Conservation (phyloP, 768 basidiomycete species). For the Auriculariales sp. region DNA sequence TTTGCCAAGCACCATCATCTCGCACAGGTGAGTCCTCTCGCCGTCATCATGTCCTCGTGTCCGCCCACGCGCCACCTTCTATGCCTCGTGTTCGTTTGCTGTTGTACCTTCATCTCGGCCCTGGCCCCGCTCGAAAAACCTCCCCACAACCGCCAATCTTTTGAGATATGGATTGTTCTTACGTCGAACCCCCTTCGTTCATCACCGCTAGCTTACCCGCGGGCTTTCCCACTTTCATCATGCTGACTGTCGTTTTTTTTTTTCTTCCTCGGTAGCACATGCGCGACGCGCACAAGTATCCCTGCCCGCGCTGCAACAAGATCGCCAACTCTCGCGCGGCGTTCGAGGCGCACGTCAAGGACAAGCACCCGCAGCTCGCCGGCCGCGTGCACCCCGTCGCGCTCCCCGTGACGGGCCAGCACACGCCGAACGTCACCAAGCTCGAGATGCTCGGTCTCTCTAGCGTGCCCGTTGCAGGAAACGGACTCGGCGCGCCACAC, state of each 20-base stretch:
- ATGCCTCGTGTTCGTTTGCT: not conserved
- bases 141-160: too few relatives aligned
- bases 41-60: not conserved
- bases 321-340: conserved; percentile 1
- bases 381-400: not conserved
- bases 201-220: not conserved
- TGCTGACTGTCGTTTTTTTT: not conserved
- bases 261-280: not conserved
- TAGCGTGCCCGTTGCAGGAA: too few relatives aligned
- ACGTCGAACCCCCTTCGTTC: not conserved
- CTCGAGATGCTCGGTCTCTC: not conserved
- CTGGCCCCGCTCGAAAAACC: too few relatives aligned
- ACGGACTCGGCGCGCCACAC: too few relatives aligned
- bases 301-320: conserved; percentile 1
- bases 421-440: not conserved
- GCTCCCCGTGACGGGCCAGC: not conserved
- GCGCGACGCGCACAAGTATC: conserved; percentile 1
- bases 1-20: not conserved
- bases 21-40: not conserved
- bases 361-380: not conserved
- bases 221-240: not conserved
- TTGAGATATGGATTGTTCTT: not conserved
- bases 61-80: not conserved
- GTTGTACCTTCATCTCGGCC: not conserved
- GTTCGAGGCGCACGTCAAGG: not conserved